phyloP scores from a whole-genome alignment of 768 basidiomycete genomes.

The Suillus sp. region DNA sequence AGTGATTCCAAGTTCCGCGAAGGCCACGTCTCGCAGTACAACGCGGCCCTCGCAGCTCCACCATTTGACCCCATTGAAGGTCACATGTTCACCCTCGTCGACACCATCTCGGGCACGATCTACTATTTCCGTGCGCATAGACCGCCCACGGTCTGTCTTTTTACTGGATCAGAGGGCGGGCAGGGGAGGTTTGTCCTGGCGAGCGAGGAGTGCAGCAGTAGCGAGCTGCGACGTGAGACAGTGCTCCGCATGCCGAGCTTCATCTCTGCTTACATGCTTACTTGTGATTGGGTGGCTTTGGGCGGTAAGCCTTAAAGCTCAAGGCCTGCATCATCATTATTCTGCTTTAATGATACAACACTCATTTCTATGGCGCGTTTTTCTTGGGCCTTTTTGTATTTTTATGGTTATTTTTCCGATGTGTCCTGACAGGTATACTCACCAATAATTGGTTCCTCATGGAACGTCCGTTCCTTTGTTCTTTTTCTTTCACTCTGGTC shows the following conservation, averaged over 20 bases:
- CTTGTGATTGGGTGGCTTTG: constrained; percentile 28
- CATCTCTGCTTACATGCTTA: constrained; percentile 20
- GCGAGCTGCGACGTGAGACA: constrained; percentile 27
- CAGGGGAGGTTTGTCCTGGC: constrained; percentile 27
- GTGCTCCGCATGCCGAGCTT: constrained; percentile 28
- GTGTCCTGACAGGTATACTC: not conserved
- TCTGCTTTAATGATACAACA: not conserved
- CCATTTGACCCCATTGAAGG: not conserved
- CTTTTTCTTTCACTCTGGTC: not conserved
- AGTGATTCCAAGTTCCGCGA: constrained; percentile 18
- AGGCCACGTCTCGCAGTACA: constrained; percentile 20
- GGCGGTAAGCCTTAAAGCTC: not conserved
- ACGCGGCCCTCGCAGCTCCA: not conserved
- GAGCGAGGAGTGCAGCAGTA: constrained; percentile 23
- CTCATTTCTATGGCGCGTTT: not conserved
- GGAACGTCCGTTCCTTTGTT: not conserved
- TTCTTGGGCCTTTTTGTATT: not conserved
- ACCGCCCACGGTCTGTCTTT: constrained; percentile 30
- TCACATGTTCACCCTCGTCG: constrained; percentile 27
- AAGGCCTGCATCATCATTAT: not conserved
- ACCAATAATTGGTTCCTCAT: not conserved
- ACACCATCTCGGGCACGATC: constrained; percentile 23
- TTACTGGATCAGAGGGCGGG: constrained; percentile 22
- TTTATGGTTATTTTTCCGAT: not conserved
- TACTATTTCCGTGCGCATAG: constrained; percentile 27